Conservation (phyloP, 2,329 filamentous ascomycete species). For the Saccharata proteae region DNA sequence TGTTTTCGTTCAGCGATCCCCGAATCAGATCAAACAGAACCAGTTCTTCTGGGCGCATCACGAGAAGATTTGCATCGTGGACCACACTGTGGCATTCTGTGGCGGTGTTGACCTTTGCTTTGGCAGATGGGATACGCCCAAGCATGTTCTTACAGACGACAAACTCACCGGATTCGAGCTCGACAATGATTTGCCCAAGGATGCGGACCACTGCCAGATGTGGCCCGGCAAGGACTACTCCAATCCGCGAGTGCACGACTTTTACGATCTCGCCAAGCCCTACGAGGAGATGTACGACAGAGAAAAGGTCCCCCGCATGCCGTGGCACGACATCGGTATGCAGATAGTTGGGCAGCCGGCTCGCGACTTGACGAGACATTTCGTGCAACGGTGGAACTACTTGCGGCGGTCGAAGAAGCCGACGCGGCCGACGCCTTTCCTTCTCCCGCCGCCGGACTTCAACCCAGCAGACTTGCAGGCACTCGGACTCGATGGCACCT, state of each 20-base stretch:
- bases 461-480: conserved; percentile 74
- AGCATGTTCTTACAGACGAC: conserved; percentile 83
- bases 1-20: conserved; percentile 88
- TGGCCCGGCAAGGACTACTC: conserved; percentile 99
- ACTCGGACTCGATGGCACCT: conserved; percentile 82
- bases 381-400: conserved; percentile 97
- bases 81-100: conserved; percentile 90
- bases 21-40: conserved; percentile 96
- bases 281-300: conserved; percentile 99
- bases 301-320: conserved; percentile 80
- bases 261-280: conserved; percentile 82
- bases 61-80: conserved; percentile 94
- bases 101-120: conserved; percentile 96
- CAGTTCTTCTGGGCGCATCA: conserved; percentile 99
- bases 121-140: conserved; percentile 91
- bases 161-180: conserved; percentile 90
- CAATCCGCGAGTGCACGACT: conserved; percentile 89
- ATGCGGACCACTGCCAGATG: conserved; percentile 87
- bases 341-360: conserved; percentile 94
- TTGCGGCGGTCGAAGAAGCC: conserved; percentile 85
- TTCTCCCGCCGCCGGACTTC: conserved; percentile 88
- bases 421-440: conserved; percentile 82
- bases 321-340: conserved; percentile 98
- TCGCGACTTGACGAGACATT: conserved; percentile 85
- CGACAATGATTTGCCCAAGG: conserved; percentile 53